Evolutionary conservation across 139 green algal species (phyloP).

Genomic region (Zygnema cylindricum): DNA sequence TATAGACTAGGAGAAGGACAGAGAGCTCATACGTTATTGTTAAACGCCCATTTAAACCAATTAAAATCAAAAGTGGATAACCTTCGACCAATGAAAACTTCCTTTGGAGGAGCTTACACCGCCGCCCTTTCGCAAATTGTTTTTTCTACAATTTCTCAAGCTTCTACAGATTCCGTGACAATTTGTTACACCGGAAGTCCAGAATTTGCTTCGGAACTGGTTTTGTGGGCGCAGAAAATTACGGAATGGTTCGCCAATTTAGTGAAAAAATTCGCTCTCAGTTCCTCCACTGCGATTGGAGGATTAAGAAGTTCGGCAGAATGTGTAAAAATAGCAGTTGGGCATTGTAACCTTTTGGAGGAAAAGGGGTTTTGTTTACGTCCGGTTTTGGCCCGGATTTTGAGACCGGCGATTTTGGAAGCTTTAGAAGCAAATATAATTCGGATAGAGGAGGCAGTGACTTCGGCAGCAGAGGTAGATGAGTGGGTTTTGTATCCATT

Average conservation of each 20-base stretch:
- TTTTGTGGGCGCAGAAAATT: slow-evolving; percentile 49
- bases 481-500: slow-evolving; percentile 41
- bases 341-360: slow-evolving; percentile 42
- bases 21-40: slow-evolving; percentile 44
- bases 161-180: slow-evolving; percentile 18
- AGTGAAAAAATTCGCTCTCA: slow-evolving; percentile 41
- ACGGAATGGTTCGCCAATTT: slow-evolving; percentile 36
- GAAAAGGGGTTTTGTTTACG: slow-evolving; percentile 25
- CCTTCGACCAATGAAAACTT: slow-evolving; percentile 28
- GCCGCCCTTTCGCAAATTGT: slow-evolving; percentile 40
- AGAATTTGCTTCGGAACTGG: slow-evolving; percentile 39
- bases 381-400: slow-evolving; percentile 13
- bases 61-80: background rate
- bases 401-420: slow-evolving; percentile 33
- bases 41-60: slow-evolving; percentile 9
- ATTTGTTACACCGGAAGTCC: slow-evolving; percentile 23
- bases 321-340: slow-evolving; percentile 45
- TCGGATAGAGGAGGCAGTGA: slow-evolving; percentile 35
- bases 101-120: slow-evolving; percentile 51
- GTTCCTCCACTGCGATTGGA: slow-evolving; percentile 27
- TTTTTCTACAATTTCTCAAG: slow-evolving; percentile 45
- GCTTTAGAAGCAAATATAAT: slow-evolving; percentile 45
- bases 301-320: slow-evolving; percentile 41
- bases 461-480: slow-evolving; percentile 22
- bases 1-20: slow-evolving; percentile 29